Percentiles rank a stretch among this genome's conserved stretches.
phyloP scores from a whole-genome alignment of 1,284 basidiomycete genomes.

The Austroboletus novae-zelandiae region DNA sequence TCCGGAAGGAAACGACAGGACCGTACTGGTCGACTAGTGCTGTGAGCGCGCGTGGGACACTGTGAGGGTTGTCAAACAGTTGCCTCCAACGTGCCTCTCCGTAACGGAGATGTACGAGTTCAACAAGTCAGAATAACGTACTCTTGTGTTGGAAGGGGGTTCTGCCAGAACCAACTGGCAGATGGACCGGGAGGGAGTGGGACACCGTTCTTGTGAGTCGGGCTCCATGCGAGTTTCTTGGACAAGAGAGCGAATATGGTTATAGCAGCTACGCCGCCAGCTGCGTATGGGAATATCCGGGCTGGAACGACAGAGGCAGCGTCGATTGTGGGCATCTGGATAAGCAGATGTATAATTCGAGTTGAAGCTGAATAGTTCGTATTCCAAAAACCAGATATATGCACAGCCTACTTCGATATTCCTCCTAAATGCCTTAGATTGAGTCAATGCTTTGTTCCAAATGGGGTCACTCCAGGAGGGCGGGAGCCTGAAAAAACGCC shows the following conservation, averaged over 20 bases:
- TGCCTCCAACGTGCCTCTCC: background rate
- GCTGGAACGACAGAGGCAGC: too few species aligned
- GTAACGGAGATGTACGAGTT: background rate
- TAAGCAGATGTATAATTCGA: too few species aligned
- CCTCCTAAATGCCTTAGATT: too few species aligned
- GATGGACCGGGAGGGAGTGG: conserved; percentile 9
- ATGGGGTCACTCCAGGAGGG: too few species aligned
- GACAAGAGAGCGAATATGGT: conserved; percentile 2
- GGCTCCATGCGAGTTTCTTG: background rate
- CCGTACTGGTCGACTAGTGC: conserved; percentile 22
- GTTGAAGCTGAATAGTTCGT: background rate
- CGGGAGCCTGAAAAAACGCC: too few species aligned
- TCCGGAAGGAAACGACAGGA: too few species aligned
- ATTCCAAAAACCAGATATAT: too few species aligned
- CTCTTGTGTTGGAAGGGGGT: conserved; percentile 6
- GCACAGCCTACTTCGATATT: too few species aligned
- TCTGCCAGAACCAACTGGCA: conserved; percentile 12
- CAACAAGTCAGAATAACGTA: background rate
- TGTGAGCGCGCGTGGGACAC: conserved; percentile 3
- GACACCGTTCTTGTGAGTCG: conserved; percentile 3
- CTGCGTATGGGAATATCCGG: background rate
- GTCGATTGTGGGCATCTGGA: too few species aligned
- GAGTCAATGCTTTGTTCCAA: too few species aligned
- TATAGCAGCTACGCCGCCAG: background rate
- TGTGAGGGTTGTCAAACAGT: too few species aligned